phyloP scores from a whole-genome alignment of 768 basidiomycete species.

The Suillus cothurnatus region DNA sequence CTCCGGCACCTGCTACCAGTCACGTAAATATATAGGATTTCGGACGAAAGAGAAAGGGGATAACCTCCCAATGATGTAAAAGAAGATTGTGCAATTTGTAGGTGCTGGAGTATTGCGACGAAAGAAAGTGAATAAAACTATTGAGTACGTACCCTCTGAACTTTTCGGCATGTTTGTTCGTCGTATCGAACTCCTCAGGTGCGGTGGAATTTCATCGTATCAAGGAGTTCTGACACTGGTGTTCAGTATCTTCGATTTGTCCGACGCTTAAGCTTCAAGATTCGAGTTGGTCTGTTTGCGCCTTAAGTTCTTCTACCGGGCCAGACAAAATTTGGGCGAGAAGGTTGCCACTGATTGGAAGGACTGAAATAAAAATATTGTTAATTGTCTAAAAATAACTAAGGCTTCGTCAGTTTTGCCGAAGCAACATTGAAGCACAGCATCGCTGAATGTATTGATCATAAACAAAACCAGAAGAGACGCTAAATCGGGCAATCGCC shows the following conservation, averaged over 20 bases:
- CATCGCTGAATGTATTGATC: not conserved
- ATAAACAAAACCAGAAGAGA: not conserved
- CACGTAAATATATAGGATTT: conserved; percentile 7
- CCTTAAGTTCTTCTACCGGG: conserved; percentile 52
- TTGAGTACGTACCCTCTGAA: conserved; percentile 37
- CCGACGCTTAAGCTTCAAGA: conserved; percentile 22
- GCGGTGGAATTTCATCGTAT: conserved; percentile 45
- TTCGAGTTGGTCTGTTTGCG: conserved; percentile 47
- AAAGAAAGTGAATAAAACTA: not conserved
- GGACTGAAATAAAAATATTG: conserved; percentile 82
- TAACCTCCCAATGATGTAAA: not conserved
- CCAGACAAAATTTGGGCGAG: conserved; percentile 48
- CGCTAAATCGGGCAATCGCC: not conserved
- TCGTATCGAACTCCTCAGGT: conserved; percentile 32
- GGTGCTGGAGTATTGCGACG: not conserved
- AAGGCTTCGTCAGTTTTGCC: not conserved
- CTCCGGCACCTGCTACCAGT: conserved; percentile 37
- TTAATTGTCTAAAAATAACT: conserved; percentile 42
- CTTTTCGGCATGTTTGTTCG: conserved; percentile 51
- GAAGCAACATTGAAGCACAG: too few species aligned
- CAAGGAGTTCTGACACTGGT: conserved; percentile 68
- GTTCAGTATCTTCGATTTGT: conserved; percentile 17
- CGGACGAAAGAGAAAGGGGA: conserved; percentile 10
- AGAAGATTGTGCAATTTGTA: too few species aligned
- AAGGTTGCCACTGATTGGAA: conserved; percentile 49